Evolutionary conservation across 768 basidiomycete genomes (phyloP).

Genomic region (Mycena maculata): DNA sequence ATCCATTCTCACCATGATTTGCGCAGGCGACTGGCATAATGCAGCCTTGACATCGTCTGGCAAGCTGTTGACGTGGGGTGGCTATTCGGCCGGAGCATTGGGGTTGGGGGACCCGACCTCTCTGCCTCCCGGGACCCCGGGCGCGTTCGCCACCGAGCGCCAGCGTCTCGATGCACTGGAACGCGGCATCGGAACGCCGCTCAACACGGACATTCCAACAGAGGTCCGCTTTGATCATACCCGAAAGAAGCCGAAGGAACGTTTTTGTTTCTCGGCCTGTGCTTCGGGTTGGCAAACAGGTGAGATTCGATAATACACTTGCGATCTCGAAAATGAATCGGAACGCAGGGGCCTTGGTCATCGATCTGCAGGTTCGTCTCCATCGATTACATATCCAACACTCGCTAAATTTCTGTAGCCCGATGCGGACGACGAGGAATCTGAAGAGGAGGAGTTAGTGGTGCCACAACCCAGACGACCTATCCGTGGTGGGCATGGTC

Average conservation of each 20-base stretch:
- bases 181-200: slow-evolving; percentile 48
- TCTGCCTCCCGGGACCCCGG: slow-evolving; percentile 65
- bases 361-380: slow-evolving; percentile 78
- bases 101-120: slow-evolving; percentile 83
- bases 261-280: slow-evolving; percentile 83
- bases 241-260: slow-evolving; percentile 59
- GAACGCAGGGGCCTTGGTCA: slow-evolving; percentile 76
- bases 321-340: neutral
- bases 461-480: slow-evolving; percentile 32
- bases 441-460: slow-evolving; percentile 50
- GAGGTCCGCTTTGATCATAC: slow-evolving; percentile 79
- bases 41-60: slow-evolving; percentile 51
- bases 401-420: slow-evolving; percentile 37
- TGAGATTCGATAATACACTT: neutral
- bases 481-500: slow-evolving; percentile 24
- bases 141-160: slow-evolving; percentile 62
- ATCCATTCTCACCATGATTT: too few species aligned
- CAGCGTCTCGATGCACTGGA: slow-evolving; percentile 44
- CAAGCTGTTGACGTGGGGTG: slow-evolving; percentile 84
- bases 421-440: slow-evolving; percentile 38
- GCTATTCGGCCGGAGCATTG: slow-evolving; percentile 81
- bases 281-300: slow-evolving; percentile 90
- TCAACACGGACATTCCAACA: slow-evolving; percentile 67
- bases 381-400: slow-evolving; percentile 14
- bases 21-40: too few species aligned